Base-by-base conservation (phyloP, 108 stramenopile genomes). In the Fragilaria radians region DNA sequence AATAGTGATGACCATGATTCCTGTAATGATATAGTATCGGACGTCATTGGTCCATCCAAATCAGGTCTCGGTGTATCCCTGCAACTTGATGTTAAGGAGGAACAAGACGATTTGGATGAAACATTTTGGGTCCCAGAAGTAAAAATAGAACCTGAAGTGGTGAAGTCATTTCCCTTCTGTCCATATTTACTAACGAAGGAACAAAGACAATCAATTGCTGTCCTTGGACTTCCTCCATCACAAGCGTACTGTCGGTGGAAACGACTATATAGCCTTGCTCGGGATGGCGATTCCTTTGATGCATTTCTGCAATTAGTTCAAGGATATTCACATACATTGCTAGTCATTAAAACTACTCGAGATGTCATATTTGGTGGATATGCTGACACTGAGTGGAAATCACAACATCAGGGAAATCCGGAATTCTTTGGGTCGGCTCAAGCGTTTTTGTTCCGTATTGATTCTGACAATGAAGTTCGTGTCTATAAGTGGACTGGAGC, bases 281-380 rank as follows among this genome's bases (percentile, higher is more conserved):
- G 92, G 5, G 92, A 93, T 51, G 92, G 92, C 0, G 92, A 93
- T 68, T 81, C 86, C 46, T 93, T 93, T 59, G 86, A 84, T 34
- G 65, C 68, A 0, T 93, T 83, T 62, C 55, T 93, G n/a, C 76
- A 78, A 7, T 48, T 71, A 18, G 74, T 88, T 19, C 53, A 75
- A n/a, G 74, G 70, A 2, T 52, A 70, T 22, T 50, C 70, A 30
- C 65, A 76, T 28, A 90, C 86, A 18, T 67, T 93, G 1, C 59
- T 93, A 66, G 86, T 88, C 5, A 62, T 93, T 3, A 66, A 70
- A 67, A 86, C 88, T 4, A 85, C 82, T 4, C 25, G 46, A 21
- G 74, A 72, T 18, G 65, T 76, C 25, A 48, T 93, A 32, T 84
- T 93, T 72, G 92, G 92, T 51, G 88, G 85, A 5, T 93, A 82